Conservation (phyloP, 805 yeast genomes). For the Yamadazyma scolyti region DNA sequence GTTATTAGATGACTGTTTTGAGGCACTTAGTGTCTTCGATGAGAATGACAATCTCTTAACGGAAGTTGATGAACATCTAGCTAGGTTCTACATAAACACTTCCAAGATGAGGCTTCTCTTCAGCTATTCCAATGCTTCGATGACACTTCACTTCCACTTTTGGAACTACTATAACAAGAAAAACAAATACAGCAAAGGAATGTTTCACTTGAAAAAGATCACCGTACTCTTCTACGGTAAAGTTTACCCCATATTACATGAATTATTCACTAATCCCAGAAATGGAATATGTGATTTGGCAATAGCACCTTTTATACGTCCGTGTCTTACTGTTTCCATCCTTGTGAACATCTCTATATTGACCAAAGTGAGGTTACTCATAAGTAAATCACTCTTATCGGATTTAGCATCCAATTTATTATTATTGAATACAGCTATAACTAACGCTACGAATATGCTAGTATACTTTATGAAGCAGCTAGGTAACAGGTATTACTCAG, state of each 20-base stretch:
- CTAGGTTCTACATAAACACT: conserved; percentile 5
- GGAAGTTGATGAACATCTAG: not conserved
- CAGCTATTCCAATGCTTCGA: conserved; percentile 2
- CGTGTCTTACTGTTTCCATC: conserved; percentile 34
- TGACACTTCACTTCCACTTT: conserved; percentile 25
- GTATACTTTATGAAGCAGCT: conserved; percentile 21
- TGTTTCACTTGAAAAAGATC: conserved; percentile 28
- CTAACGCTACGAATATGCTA: conserved; percentile 16
- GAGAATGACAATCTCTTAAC: no score
- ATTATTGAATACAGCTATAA: conserved; percentile 5
- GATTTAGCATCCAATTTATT: conserved; percentile 2
- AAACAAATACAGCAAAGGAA: conserved; percentile 23
- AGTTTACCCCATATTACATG: conserved; percentile 9
- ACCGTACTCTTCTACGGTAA: conserved; percentile 20
- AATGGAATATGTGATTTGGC: conserved; percentile 26
- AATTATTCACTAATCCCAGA: conserved; percentile 4
- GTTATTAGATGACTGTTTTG: conserved; percentile 5
- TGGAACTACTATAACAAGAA: conserved; percentile 35
- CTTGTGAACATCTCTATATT: conserved; percentile 20
- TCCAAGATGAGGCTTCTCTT: conserved; percentile 6
- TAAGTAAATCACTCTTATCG: conserved; percentile 1
- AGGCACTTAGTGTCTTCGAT: conserved; percentile 4
- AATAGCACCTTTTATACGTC: conserved; percentile 30
- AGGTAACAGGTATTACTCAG: conserved; percentile 55
- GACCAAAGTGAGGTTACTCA: conserved; percentile 14